Base-by-base conservation (phyloP, 257 asterid genomes). In the Thymus mandschuricus region DNA sequence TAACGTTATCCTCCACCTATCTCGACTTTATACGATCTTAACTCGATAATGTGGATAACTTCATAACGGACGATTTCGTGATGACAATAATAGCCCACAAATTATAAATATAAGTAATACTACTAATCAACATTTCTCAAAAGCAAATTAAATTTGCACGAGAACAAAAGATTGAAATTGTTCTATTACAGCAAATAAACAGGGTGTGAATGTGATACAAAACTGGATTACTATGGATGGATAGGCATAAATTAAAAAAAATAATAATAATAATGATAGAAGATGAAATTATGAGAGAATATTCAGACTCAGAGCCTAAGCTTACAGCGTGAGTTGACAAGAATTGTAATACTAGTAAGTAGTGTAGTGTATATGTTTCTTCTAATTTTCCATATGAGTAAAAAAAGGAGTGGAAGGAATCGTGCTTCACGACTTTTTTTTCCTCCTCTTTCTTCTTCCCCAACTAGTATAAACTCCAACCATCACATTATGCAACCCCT, bases 261-360 rank as follows among this genome's bases (percentile, higher is more conserved):
- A 35, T 4, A 38, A 38, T 38, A 38, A 38, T 8, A 68, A 29
- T 6, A 8, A 45, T 33, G 9, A 40, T 38, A 40, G 48, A 57
- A 40, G 57, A 64, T 64, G 69, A 34, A 76, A 76, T 38, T 60
- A 71, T 58, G 72, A 66, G 58, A 70, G n/a, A 65, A 69, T 28
- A 54, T 8, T 70, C 12, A 55, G 54, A 21, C 21, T 21, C 21
- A 21, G 21, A 21, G 21, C 21, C 67, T 61, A 66, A 70, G 63
- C 44, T 48, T 71, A 76, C 61, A 68, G 71, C 80, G 50, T 51
- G 72, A 68, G 21, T 21, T 21, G 78, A 68, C 43, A 31, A 63
- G 69, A 68, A 63, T 60, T 63, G 73, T 69, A 66, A 34, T 46
- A 21, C 21, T 21, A 21, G 21, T 21, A 21, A 21, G 21, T 21